Percentiles rank a stretch among this genome's conserved stretches.
phyloP scores from a whole-genome alignment of 257 asterid genomes.

The Salvia miltiorrhiza region DNA sequence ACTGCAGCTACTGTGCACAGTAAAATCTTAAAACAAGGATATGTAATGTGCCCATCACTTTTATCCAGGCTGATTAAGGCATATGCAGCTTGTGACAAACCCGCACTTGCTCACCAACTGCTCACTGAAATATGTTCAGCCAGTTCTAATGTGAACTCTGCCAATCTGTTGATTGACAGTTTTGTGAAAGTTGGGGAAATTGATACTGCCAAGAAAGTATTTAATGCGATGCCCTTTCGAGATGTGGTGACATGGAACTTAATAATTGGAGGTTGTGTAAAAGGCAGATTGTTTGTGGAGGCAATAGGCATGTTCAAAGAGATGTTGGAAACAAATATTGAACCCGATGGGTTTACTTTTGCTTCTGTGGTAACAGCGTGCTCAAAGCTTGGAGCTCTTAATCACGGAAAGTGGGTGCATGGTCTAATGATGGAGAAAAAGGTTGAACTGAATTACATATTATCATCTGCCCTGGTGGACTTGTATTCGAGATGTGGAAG shows the following conservation, averaged over 20 bases:
- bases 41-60: conserved; percentile 35
- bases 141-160: conserved; percentile 34
- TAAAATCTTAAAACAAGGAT: conserved; percentile 54
- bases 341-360: conserved; percentile 70
- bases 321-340: conserved; percentile 43
- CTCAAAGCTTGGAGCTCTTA: conserved; percentile 67
- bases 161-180: conserved; percentile 52
- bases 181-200: conserved; percentile 54
- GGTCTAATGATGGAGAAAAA: conserved; percentile 49
- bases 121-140: conserved; percentile 31
- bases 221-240: conserved; percentile 38
- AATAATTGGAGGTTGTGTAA: conserved; percentile 62
- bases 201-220: conserved; percentile 51
- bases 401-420: conserved; percentile 72
- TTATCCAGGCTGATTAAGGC: conserved; percentile 40
- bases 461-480: conserved; percentile 72
- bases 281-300: conserved; percentile 41
- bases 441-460: conserved; percentile 50
- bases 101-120: conserved; percentile 42
- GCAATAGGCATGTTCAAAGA: conserved; percentile 51
- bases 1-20: conserved; percentile 43
- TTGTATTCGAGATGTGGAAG: conserved; percentile 86
- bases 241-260: conserved; percentile 86
- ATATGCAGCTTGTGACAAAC: conserved; percentile 43
- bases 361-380: conserved; percentile 64